A percentile compares a stretch with the other conserved stretches of the same genome.
These are phyloP conservation scores for Dimargaris cristalligena DNA, from an alignment of 192 early-diverging fungal genomes.

Conservation along the genomic window DNA sequence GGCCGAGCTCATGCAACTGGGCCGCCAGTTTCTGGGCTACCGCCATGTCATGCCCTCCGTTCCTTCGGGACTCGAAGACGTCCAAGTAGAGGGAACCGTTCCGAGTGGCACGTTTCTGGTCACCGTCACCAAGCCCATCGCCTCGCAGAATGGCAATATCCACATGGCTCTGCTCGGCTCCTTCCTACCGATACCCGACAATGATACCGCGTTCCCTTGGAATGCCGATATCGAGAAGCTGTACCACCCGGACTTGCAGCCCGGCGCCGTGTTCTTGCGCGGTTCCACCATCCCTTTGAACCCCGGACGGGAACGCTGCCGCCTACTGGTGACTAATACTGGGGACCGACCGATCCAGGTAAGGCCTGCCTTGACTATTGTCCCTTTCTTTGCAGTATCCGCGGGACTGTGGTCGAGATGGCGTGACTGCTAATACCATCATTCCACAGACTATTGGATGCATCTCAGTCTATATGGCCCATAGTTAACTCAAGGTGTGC, in stretches of 20 bases:
- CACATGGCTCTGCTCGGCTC: slow-evolving; percentile 74
- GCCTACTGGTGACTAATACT: slow-evolving; percentile 69
- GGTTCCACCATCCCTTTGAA: slow-evolving; percentile 60
- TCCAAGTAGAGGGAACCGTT: slow-evolving; percentile 87
- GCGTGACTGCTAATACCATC: too few relatives aligned
- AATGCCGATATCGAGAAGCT: slow-evolving; percentile 15
- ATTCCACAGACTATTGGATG: too few relatives aligned
- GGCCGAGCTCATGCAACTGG: slow-evolving; percentile 72
- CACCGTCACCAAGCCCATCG: slow-evolving; percentile 84
- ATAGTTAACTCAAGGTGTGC: too few relatives aligned
- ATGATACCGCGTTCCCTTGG: slow-evolving; percentile 32
- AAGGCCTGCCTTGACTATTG: slow-evolving; percentile 10
- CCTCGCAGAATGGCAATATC: slow-evolving; percentile 63
- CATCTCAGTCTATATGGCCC: too few relatives aligned
- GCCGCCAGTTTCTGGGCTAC: slow-evolving; percentile 72
- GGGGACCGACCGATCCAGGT: slow-evolving; percentile 90
- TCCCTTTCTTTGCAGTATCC: neutral
- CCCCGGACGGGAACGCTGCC: slow-evolving; percentile 46
- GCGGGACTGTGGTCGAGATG: too few relatives aligned
- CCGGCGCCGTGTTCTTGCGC: slow-evolving; percentile 51
- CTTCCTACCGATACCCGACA: slow-evolving; percentile 60
- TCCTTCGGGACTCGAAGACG: slow-evolving; percentile 49
- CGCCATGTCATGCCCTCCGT: slow-evolving; percentile 67
- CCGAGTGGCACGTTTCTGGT: slow-evolving; percentile 87
- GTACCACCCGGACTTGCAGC: slow-evolving; percentile 27